A percentile compares a stretch with the other conserved stretches of the same genome.
These are phyloP conservation scores for Verbena officinalis DNA, from an alignment of 257 asterid species.

Conservation along the genomic window DNA sequence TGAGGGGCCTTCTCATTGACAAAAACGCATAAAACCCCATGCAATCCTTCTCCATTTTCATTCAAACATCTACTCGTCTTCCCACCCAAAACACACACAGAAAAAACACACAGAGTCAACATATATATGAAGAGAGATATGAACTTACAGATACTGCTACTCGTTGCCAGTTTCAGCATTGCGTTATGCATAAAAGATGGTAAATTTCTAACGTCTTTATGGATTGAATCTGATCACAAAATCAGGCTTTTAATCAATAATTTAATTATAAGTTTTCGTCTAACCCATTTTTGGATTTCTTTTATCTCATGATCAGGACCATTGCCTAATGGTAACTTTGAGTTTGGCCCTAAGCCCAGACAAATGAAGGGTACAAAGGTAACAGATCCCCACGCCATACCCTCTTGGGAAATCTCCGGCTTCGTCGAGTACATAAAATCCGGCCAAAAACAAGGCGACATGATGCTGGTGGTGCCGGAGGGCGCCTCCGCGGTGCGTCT, in stretches of 20 bases:
- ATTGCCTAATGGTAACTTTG: slow-evolving; percentile 82
- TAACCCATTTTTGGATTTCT: neutral
- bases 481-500: slow-evolving; percentile 80
- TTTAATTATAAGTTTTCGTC: no score
- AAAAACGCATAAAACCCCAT: slow-evolving; percentile 46
- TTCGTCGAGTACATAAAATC: slow-evolving; percentile 79
- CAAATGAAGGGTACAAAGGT: slow-evolving; percentile 73
- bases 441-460: slow-evolving; percentile 84
- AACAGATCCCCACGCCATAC: slow-evolving; percentile 56
- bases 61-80: slow-evolving; percentile 20
- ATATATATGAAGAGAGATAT: slow-evolving; percentile 40
- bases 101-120: slow-evolving; percentile 11
- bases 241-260: no score
- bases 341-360: slow-evolving; percentile 59
- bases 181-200: slow-evolving; percentile 45
- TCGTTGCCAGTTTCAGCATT: slow-evolving; percentile 31
- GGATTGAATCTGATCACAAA: no score
- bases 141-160: slow-evolving; percentile 23
- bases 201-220: slow-evolving; percentile 18
- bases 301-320: slow-evolving; percentile 51
- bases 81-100: neutral
- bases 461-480: slow-evolving; percentile 79
- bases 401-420: slow-evolving; percentile 71
- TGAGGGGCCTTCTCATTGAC: slow-evolving; percentile 25
- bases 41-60: slow-evolving; percentile 25